Evolutionary conservation across 345 rosid genomes (phyloP), one percentile per base, ranked within the genome.

Genomic region (Eutrema japonicum): DNA sequence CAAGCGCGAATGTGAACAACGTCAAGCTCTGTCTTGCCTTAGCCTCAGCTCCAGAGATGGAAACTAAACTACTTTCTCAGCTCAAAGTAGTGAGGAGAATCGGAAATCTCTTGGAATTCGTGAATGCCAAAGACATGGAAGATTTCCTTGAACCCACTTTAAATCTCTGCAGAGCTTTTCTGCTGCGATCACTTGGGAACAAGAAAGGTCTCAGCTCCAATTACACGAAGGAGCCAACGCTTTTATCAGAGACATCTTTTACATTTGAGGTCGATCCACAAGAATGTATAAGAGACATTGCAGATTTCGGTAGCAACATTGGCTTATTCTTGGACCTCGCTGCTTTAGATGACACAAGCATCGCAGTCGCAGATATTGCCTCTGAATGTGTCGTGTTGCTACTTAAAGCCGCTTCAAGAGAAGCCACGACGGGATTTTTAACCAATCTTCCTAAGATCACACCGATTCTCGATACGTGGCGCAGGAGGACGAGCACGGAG

Each of bases 41-140:
- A 75, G 90, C 90, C 3, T 92, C 96, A 45, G 96, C 98, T 75
- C 97, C 98, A 22, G 97, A 92, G 79, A 87, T 95, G 96, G 98
- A 94, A 45, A 80, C 92, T 46, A 92, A 88, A 75, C 63, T 95
- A 60, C 92, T 95, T 38, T 90, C 97, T 63, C 94, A 92, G 73
- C 72, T 92, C 38, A 87, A 87, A 79, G 93, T 89, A 37, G 97
- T 85, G 37, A 79, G 99, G 68, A 90, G 84, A 78, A 84, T 92
- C 37, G 97, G 99, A 53, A 92, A 88, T 78, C 89, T 95, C 32
- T 67, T 95, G 83, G 99, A 95, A 80, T 83, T 87, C 62, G 96
- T 86, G 37, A 80, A 73, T 61, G 90, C 96, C n/a, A 95, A 86
- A 84, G 96, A 86, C 50, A 92, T 95, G 99, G 99, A 88, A 79